Evolutionary conservation across 345 rosid genomes (phyloP), one percentile per base, ranked within the genome.

Genomic region (Raphanus raphanistrum): DNA sequence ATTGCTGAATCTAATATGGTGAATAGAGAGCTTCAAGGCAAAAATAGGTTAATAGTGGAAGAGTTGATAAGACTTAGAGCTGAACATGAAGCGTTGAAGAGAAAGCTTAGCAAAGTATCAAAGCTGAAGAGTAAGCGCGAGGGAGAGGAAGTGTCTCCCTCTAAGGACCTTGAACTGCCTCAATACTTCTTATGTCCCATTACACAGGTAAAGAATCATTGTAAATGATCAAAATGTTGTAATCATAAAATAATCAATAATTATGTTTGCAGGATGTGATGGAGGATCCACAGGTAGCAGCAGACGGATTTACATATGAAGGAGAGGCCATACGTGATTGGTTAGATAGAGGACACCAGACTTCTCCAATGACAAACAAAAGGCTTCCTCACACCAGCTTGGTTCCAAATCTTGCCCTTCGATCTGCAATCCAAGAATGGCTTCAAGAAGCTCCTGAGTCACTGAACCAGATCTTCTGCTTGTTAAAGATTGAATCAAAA

Each of bases 301-400:
- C 94, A 0, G 98, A 90, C 38, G 96, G 96, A 1, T 84, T 54
- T 66, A 88, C 94, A 0, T 92, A 92, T 28, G 96, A 90, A 84
- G 85, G 88, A 48, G 89, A 82, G 66, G 88, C 91, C 0, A 73
- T 92, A 63, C 76, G 80, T 21, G 87, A 84, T 25, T 92, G 97
- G 92, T 79, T 90, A 11, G 88, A 84, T 59, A 82, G 87, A 8
- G 80, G 86, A 50, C 84, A 85, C 0, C 76, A 78, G 29, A 86
- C 89, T 27, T 92, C 97, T 8, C 96, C 97, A 3, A 83, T 90
- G 97, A 90, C 88, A 8, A 86, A 87, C 76, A 61, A 52, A 36
- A 62, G 13, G 6, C 84, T 89, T 65, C 48, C 77, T 6, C 85
- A 86, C 64, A 38, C 63, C 9, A 71, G 78, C 60, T 76, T 85